A percentile compares a stretch with the other conserved stretches of the same genome.
phyloP scores from a whole-genome alignment of 371 early-diverging fungal genomes.

The Lichtheimia hyalospora region DNA sequence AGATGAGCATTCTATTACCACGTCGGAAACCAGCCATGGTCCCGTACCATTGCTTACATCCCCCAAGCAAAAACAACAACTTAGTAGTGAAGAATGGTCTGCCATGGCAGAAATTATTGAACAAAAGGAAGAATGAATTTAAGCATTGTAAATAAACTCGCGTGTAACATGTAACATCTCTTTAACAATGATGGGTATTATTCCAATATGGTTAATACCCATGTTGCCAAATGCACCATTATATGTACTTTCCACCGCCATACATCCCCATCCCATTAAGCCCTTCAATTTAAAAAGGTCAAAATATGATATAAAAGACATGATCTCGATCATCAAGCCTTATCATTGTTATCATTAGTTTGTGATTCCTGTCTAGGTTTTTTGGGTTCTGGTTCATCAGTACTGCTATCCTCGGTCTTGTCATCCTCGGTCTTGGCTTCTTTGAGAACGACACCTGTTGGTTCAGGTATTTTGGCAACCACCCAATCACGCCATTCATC shows the following conservation, averaged over 20 bases:
- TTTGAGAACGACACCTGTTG: conserved; percentile 6
- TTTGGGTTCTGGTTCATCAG: conserved; percentile 11
- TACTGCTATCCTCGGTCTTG: neutral
- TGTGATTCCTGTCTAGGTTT: conserved; percentile 4
- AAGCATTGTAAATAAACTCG: neutral
- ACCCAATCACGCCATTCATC: conserved; percentile 67
- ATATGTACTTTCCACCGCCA: too few species aligned
- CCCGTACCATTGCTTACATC: neutral
- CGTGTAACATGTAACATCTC: too few species aligned
- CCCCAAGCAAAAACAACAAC: neutral
- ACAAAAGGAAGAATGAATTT: neutral
- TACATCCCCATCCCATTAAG: neutral
- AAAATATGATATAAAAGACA: neutral
- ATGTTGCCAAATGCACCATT: too few species aligned
- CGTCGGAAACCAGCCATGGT: neutral
- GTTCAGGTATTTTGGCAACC: conserved; percentile 9
- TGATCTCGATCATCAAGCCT: neutral
- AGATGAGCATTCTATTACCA: conserved; percentile 5
- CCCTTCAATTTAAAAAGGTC: neutral
- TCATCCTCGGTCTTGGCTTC: neutral
- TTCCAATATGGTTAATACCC: too few species aligned
- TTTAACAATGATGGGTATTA: too few species aligned
- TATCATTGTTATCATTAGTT: neutral
- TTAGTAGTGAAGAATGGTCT: neutral
- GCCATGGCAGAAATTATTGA: neutral